Percentiles rank a stretch among this genome's conserved stretches.
phyloP scores from a whole-genome alignment of 768 basidiomycete species.

The Phaeotremella skinneri region DNA sequence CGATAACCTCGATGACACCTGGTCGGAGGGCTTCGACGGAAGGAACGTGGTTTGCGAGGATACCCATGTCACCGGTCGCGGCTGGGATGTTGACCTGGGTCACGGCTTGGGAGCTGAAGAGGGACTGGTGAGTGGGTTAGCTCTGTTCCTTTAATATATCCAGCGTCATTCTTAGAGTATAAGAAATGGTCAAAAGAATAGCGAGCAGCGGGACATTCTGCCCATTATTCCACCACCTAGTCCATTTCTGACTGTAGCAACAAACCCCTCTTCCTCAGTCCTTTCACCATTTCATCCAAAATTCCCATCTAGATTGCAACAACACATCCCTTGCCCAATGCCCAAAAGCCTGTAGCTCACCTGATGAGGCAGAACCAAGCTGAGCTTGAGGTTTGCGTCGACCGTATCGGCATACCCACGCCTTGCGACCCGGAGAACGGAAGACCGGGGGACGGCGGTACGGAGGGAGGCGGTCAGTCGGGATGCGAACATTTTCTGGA shows the following conservation, averaged over 20 bases:
- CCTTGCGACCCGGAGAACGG: conserved; percentile 54
- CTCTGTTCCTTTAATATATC: neutral
- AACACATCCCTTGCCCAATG: neutral
- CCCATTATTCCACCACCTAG: neutral
- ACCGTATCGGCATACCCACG: conserved; percentile 89
- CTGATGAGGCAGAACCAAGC: conserved; percentile 91
- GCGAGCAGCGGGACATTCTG: neutral
- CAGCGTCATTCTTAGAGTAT: conserved; percentile 3
- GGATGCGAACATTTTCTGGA: conserved; percentile 32
- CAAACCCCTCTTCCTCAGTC: too few species aligned
- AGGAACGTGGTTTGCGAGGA: conserved; percentile 96
- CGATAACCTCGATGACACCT: conserved; percentile 91
- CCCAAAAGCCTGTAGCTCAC: conserved; percentile 55
- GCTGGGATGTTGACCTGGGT: conserved; percentile 94
- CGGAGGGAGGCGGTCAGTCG: conserved; percentile 36
- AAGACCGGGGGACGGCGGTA: conserved; percentile 20
- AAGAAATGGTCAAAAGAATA: neutral
- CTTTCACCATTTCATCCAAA: too few species aligned
- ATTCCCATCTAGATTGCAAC: neutral
- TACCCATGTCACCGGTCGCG: conserved; percentile 96
- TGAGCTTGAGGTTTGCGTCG: conserved; percentile 82
- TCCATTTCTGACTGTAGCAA: neutral
- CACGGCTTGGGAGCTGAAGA: conserved; percentile 87
- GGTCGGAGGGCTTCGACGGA: conserved; percentile 94
- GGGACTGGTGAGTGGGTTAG: conserved; percentile 59